A percentile compares a stretch with the other conserved stretches of the same genome.
Evolutionary conservation across 371 early-diverging fungal genomes (phyloP).

Genomic region (Apophysomyces ossiformis): DNA sequence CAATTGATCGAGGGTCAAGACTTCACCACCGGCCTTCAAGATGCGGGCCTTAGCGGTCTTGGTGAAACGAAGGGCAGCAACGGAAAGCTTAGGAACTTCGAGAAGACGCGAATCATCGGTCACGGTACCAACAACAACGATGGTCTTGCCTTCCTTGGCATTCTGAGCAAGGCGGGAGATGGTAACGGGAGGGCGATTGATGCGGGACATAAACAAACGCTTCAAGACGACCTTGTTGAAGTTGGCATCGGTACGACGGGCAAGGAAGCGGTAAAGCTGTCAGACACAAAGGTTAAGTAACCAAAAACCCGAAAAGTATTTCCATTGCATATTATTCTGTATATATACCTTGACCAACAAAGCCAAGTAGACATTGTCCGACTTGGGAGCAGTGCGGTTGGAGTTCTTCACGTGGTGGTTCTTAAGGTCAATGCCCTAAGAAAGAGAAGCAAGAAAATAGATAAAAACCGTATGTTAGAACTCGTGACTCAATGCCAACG

Average conservation of each 20-base stretch:
- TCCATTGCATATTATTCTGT: neutral
- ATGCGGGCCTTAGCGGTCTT: constrained; percentile 92
- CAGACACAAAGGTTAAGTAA: neutral
- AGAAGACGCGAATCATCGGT: constrained; percentile 92
- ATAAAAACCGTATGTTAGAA: no score
- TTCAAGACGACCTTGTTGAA: constrained; percentile 97
- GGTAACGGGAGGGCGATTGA: constrained; percentile 92
- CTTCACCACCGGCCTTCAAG: constrained; percentile 95
- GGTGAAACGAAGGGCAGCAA: constrained; percentile 93
- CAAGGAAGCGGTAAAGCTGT: constrained; percentile 30
- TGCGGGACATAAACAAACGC: constrained; percentile 94
- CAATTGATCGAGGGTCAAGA: constrained; percentile 94
- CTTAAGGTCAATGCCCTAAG: constrained; percentile 95
- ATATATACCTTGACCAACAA: constrained; percentile 90
- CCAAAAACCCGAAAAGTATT: neutral
- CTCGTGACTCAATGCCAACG: no score
- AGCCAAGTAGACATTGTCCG: constrained; percentile 92
- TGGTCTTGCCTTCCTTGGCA: constrained; percentile 71
- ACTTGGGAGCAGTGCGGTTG: constrained; percentile 86
- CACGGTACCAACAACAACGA: constrained; percentile 90
- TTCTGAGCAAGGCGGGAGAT: constrained; percentile 80
- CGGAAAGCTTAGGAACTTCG: constrained; percentile 89
- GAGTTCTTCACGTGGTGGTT: constrained; percentile 95
- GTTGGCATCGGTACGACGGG: constrained; percentile 54
- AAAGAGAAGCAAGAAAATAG: neutral